A percentile compares a stretch with the other conserved stretches of the same genome.
Conservation (phyloP, 768 basidiomycete genomes). For the Calocybe gangraenosa region DNA sequence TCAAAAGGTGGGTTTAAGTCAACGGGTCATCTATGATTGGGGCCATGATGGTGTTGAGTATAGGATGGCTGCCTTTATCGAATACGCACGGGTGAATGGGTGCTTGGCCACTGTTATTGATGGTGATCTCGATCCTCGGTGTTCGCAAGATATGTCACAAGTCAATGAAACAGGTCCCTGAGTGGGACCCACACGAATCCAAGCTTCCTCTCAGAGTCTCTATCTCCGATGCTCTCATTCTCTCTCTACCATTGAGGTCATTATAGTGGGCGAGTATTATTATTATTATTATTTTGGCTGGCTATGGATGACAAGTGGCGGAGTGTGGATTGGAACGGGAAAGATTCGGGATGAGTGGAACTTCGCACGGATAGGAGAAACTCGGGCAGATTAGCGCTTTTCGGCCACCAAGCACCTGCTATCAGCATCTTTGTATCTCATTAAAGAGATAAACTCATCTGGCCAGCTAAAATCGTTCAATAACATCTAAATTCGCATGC, state of each 20-base stretch:
- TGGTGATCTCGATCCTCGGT: conserved; percentile 7
- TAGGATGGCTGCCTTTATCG: no score
- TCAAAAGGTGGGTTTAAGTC: no score
- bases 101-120: background rate
- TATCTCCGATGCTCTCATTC: conserved; percentile 1
- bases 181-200: background rate
- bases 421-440: conserved; percentile 8
- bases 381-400: conserved; percentile 16
- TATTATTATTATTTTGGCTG: no score
- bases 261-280: no score
- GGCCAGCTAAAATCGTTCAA: no score
- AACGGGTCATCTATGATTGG: no score
- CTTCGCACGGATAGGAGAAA: conserved; percentile 23
- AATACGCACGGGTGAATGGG: background rate
- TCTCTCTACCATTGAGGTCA: background rate
- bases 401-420: conserved; percentile 10
- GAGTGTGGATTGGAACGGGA: conserved; percentile 16
- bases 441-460: background rate
- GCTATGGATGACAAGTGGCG: background rate
- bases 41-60: no score
- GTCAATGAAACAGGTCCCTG: conserved; percentile 1
- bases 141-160: conserved; percentile 10
- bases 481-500: conserved; percentile 16
- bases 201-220: background rate
- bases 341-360: conserved; percentile 19